Evolutionary conservation across 106 monocot species (phyloP).

Genomic region (Allium fistulosum): DNA sequence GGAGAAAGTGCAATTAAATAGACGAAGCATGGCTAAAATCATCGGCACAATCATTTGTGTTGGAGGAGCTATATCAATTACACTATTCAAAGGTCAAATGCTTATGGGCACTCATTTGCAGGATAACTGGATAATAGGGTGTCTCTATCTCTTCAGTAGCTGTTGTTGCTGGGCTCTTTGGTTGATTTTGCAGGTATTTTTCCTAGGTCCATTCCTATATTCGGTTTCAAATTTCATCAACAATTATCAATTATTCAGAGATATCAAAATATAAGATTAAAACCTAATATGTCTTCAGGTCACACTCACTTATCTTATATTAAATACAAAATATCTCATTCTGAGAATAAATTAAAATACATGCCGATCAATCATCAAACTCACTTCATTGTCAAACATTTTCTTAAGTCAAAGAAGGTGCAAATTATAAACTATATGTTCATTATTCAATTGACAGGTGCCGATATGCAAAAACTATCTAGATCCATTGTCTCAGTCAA

Average conservation of each 20-base stretch:
- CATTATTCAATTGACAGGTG: conserved; percentile 10
- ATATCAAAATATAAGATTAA: too few species aligned
- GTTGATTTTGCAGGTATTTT: conserved; percentile 51
- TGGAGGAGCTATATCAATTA: conserved; percentile 39
- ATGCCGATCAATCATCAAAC: too few species aligned
- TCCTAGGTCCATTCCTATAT: neutral
- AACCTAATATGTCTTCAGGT: too few species aligned
- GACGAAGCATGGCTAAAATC: conserved; percentile 48
- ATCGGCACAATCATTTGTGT: conserved; percentile 45
- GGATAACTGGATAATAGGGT: conserved; percentile 34
- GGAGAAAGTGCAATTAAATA: conserved; percentile 31
- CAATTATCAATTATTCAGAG: too few species aligned
- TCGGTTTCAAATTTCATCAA: too few species aligned
- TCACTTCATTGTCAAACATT: too few species aligned
- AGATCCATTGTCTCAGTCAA: conserved; percentile 34
- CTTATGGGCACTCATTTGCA: conserved; percentile 13
- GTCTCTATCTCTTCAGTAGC: conserved; percentile 38
- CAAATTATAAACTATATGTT: neutral
- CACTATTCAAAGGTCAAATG: conserved; percentile 32
- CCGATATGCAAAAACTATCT: conserved; percentile 28
- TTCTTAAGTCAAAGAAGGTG: too few species aligned
- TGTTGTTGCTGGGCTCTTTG: conserved; percentile 53
- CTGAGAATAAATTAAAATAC: neutral
- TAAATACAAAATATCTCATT: neutral
- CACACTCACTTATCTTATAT: neutral